Conservation (phyloP, 257 asterid genomes). For the Nicotiana tomentosiformis region DNA sequence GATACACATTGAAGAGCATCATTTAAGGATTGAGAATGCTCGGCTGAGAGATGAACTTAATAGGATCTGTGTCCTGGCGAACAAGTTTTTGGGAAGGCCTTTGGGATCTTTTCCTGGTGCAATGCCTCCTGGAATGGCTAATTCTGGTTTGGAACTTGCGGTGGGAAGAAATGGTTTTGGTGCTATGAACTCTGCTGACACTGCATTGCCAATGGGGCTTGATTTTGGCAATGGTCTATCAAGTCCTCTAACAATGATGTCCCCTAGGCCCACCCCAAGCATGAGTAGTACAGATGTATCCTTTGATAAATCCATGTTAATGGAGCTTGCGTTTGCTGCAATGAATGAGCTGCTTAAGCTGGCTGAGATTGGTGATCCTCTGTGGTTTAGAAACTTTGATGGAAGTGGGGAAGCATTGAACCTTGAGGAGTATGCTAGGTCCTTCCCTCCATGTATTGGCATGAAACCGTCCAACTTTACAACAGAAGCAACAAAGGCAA, state of each 20-base stretch:
- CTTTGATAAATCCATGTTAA: conserved; percentile 39
- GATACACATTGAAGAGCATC: conserved; percentile 50
- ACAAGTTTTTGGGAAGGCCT: conserved; percentile 51
- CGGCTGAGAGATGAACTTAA: conserved; percentile 60
- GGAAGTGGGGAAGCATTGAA: conserved; percentile 52
- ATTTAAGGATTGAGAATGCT: conserved; percentile 69
- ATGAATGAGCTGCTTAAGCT: conserved; percentile 70
- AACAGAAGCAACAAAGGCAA: conserved; percentile 68
- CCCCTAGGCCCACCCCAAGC: conserved; percentile 26
- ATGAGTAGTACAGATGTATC: conserved; percentile 29
- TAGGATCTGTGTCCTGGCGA: conserved; percentile 37
- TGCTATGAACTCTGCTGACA: conserved; percentile 32
- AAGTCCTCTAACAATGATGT: conserved; percentile 20
- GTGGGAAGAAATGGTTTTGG: conserved; percentile 49
- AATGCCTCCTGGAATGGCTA: conserved; percentile 21
- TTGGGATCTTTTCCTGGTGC: conserved; percentile 16
- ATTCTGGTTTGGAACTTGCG: conserved; percentile 48
- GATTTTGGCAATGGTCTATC: conserved; percentile 42
- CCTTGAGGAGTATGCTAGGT: conserved; percentile 56
- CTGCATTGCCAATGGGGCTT: conserved; percentile 41
- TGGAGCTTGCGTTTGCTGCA: conserved; percentile 56
- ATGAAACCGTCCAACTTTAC: conserved; percentile 40
- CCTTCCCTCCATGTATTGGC: conserved; percentile 58
- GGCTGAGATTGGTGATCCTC: conserved; percentile 52
- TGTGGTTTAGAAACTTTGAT: conserved; percentile 53